Base-by-base conservation (phyloP, 805 yeast genomes). In the Ogataea allantospora region DNA sequence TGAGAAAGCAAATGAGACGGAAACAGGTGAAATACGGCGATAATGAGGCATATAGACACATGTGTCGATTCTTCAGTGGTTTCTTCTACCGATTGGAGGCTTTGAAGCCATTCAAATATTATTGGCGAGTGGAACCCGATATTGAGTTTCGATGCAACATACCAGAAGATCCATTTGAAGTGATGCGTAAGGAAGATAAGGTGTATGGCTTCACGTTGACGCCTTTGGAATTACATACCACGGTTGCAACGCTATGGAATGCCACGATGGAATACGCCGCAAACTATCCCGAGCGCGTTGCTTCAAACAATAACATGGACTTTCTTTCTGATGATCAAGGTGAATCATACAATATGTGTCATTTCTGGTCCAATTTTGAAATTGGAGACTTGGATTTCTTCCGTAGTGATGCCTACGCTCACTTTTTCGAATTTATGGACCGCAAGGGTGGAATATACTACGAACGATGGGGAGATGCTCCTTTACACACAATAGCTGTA, bases 11-110 rank as follows among this genome's bases (percentile, higher is more conserved):
- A 34, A 70, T 79, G 78, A 50, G 49, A 6, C 61, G 65, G 6
- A 53, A 67, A 23, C 57, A 63, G 14, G 54, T 70, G 48, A 63
- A 64, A 40, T 68, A 70, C 38, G 84, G 83, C 9, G 69, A 65
- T 8, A 59, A 66, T n/a, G 63, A 63, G 44, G 66, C 74, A 10
- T 78, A 78, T 50, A 53, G 82, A 35, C 76, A 75, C 54, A 78
- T 78, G 84, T 84, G 95, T 58, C 78, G 88, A 30, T 84, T 78
- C 63, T 82, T 83, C 59, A 71, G 82, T 7, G 93, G 93, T 1
- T 65, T 63, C 42, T 78, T 76, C 51, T 77, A 68, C 56, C 66
- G 66, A 31, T 66, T 77, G 43, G 66, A 68, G 20, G 63, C 66
- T 28, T 48, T 78, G 37, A 38, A 59, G 16, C 51, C 68, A 20